These are phyloP conservation scores for Arthrobotrys sphaeroides DNA, from an alignment of 2,329 filamentous ascomycete genomes.

Conservation along the genomic window DNA sequence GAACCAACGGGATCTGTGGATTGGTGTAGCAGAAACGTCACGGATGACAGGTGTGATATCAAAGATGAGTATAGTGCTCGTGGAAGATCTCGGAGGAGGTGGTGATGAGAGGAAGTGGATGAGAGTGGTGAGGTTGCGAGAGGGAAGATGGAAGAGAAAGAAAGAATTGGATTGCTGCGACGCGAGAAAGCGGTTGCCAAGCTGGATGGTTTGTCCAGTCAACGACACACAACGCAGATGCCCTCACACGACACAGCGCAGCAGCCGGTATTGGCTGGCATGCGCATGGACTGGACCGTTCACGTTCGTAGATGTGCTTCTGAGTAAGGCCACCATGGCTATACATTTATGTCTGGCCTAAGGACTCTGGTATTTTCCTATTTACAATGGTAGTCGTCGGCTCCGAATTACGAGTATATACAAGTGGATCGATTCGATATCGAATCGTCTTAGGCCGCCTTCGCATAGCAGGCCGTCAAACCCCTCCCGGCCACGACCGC, in stretches of 20 bases:
- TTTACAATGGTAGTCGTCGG: neutral
- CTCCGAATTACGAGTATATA: neutral
- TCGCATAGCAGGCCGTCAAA: slow-evolving; percentile 48
- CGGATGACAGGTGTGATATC: neutral
- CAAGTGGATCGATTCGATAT: neutral
- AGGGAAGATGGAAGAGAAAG: slow-evolving; percentile 3
- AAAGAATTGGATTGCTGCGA: slow-evolving; percentile 37
- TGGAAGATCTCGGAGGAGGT: neutral
- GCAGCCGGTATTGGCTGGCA: neutral
- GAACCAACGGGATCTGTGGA: neutral
- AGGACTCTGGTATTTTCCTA: neutral
- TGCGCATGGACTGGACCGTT: neutral
- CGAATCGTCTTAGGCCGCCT: slow-evolving; percentile 2
- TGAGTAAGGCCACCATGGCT: too few relatives aligned
- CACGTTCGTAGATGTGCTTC: too few relatives aligned
- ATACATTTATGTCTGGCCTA: neutral
- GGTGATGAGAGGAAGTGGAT: neutral
- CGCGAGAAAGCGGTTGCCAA: slow-evolving; percentile 37
- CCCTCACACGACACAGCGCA: neutral
- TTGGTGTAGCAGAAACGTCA: neutral
- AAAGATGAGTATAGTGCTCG: neutral
- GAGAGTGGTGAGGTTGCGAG: neutral
- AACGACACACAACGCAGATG: slow-evolving; percentile 48
- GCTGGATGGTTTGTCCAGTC: slow-evolving; percentile 19
- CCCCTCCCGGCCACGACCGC: slow-evolving; percentile 55